phyloP scores from a whole-genome alignment of 2,329 filamentous ascomycete genomes.

The Leptographium wingfieldii region DNA sequence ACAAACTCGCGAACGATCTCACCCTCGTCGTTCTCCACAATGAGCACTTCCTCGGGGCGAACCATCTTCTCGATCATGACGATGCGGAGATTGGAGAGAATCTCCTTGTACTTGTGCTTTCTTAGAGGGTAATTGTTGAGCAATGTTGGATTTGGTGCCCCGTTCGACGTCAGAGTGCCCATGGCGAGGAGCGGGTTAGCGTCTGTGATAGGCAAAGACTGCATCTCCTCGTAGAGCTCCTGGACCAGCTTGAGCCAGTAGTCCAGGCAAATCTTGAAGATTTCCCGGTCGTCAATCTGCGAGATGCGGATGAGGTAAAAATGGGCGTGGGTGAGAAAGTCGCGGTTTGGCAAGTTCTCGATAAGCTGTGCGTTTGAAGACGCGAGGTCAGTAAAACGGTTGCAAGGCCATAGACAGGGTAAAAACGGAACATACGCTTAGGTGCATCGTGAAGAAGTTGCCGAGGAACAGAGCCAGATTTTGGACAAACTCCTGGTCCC shows the following conservation, averaged over 20 bases:
- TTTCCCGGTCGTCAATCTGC: slow-evolving; percentile 95
- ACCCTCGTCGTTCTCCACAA: slow-evolving; percentile 99
- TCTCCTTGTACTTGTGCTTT: slow-evolving; percentile 95
- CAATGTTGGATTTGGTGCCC: slow-evolving; percentile 73
- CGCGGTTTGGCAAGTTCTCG: slow-evolving; percentile 87
- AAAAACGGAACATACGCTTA: slow-evolving; percentile 46
- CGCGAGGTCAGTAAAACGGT: slow-evolving; percentile 9
- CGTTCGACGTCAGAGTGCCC: slow-evolving; percentile 62
- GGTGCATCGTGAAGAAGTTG: slow-evolving; percentile 91
- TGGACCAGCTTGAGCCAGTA: slow-evolving; percentile 99
- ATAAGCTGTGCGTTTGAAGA: slow-evolving; percentile 48
- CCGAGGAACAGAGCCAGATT: slow-evolving; percentile 91
- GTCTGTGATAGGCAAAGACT: slow-evolving; percentile 84
- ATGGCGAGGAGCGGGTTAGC: slow-evolving; percentile 73
- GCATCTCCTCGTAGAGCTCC: slow-evolving; percentile 98
- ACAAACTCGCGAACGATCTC: slow-evolving; percentile 98
- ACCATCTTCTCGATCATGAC: slow-evolving; percentile 99
- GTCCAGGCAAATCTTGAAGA: slow-evolving; percentile 98
- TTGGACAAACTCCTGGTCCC: slow-evolving; percentile 95
- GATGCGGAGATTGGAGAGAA: slow-evolving; percentile 82
- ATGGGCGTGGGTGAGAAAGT: slow-evolving; percentile 90
- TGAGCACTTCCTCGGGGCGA: slow-evolving; percentile 88
- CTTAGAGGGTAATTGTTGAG: slow-evolving; percentile 83
- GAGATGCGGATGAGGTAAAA: slow-evolving; percentile 98
- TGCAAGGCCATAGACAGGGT: background rate